Evolutionary conservation across 2,329 filamentous ascomycete genomes (phyloP), one percentile per base, ranked within the genome.

Genomic region (Cladophialophora psammophila): DNA sequence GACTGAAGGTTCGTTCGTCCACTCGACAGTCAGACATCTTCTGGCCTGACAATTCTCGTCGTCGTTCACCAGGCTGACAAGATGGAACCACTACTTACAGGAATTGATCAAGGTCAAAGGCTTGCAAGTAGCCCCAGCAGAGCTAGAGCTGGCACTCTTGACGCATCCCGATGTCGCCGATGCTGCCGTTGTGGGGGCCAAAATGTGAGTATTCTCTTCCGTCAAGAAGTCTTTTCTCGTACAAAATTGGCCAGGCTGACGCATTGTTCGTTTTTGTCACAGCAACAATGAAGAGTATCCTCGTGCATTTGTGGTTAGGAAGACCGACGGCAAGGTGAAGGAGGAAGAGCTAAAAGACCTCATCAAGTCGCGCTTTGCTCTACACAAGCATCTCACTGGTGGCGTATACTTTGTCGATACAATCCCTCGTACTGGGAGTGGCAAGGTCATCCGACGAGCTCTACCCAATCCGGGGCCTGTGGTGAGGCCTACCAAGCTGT

Each of bases 41-140:
- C 9, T 42, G 4, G 18, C 34, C 56, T 42, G 10, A 59, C 56
- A 26, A 26, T 26, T 26, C 32, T 38, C 15, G 5, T 38, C 10
- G 38, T 5, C 5, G 31, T 40, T 90, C 26, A 26, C 26, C 3
- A 3, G 26, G 26, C 26, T 26, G 26, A 26, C 26, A 26, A 26
- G 2, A 26, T 26, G 26, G 26, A 26, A 26, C 26, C 26, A 26
- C 26, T 26, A 26, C 26, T 26, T 26, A 26, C 26, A 26, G 79
- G 80, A 76, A 59, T 74, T 78, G 35, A 79, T 79, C 72, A 85
- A 89, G 77, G 87, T 82, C 75, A 88, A 90, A 76, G 87, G 87
- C 5, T 88, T 88, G 76, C 87, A 88, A 74, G 87, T 89, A 2
- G 80, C 87, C 0, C 87, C 87, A 0, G 86, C 87, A 5, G 87